These are phyloP conservation scores for Saccharomycopsis olivae DNA, from an alignment of 805 yeast species.

Conservation along the genomic window DNA sequence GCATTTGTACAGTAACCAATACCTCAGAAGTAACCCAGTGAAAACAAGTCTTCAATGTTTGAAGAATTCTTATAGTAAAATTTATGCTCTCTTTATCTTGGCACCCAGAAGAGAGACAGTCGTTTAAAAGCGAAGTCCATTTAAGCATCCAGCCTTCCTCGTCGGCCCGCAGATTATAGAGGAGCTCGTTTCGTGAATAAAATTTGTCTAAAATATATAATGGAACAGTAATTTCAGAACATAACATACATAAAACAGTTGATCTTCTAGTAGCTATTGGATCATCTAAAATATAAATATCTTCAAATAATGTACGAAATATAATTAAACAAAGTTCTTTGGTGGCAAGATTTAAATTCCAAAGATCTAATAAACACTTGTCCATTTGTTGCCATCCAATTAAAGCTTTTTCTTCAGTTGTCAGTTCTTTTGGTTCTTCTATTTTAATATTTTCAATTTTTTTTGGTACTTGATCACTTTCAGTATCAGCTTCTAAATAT, in stretches of 20 bases:
- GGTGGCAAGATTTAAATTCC: conserved; percentile 55
- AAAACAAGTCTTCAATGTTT: conserved; percentile 79
- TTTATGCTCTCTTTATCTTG: conserved; percentile 27
- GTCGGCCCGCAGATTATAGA: conserved; percentile 54
- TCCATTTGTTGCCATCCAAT: conserved; percentile 90
- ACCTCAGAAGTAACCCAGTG: conserved; percentile 85
- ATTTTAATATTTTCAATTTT: neutral
- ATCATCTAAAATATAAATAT: conserved; percentile 83
- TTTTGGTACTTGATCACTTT: conserved; percentile 3
- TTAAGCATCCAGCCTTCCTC: conserved; percentile 77
- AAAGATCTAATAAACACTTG: conserved; percentile 54
- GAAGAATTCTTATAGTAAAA: conserved; percentile 58
- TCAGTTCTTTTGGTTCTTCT: neutral
- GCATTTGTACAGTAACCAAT: conserved; percentile 53
- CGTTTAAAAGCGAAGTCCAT: conserved; percentile 52
- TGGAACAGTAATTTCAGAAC: conserved; percentile 77
- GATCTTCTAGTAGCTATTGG: conserved; percentile 77
- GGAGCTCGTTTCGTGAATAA: conserved; percentile 57
- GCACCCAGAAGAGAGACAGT: conserved; percentile 26
- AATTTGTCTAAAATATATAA: conserved; percentile 47
- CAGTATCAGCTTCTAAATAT: conserved; percentile 29
- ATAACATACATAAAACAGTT: conserved; percentile 65
- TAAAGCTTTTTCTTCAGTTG: conserved; percentile 28
- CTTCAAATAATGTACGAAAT: conserved; percentile 83
- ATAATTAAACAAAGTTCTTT: conserved; percentile 73